Percentiles rank a stretch among this genome's conserved stretches.
Evolutionary conservation across 768 basidiomycete genomes (phyloP).

Genomic region (Pleurotus cornucopiae): DNA sequence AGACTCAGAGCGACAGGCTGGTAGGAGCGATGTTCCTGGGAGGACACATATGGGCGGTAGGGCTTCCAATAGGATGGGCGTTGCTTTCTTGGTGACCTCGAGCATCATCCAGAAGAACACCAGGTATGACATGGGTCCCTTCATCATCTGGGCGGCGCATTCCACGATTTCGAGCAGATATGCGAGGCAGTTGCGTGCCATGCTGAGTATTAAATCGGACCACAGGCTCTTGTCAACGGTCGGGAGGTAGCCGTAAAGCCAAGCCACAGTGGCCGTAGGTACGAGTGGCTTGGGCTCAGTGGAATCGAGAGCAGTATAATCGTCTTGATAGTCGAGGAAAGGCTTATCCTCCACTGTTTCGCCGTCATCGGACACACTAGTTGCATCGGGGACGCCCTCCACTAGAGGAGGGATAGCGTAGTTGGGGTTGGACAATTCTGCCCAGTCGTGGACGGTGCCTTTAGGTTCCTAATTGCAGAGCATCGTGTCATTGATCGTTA

Average conservation of each 20-base stretch:
- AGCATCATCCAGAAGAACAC: constrained; percentile 49
- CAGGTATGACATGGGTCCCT: constrained; percentile 50
- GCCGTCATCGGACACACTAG: not conserved
- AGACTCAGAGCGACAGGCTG: constrained; percentile 33
- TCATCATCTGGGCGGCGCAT: constrained; percentile 43
- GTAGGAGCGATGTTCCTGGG: constrained; percentile 49
- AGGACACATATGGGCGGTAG: constrained; percentile 57
- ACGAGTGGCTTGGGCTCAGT: constrained; percentile 1
- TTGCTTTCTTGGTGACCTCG: constrained; percentile 27
- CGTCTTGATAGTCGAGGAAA: not conserved
- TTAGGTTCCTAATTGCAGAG: no score
- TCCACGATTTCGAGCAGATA: no score
- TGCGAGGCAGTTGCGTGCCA: no score
- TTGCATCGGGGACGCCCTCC: no score
- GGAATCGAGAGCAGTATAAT: not conserved
- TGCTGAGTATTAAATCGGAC: no score
- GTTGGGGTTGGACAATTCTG: not conserved
- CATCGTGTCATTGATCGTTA: no score
- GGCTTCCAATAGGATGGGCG: constrained; percentile 38
- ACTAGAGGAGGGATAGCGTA: not conserved
- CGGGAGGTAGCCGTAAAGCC: not conserved
- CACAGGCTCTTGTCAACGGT: no score
- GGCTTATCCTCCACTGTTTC: not conserved
- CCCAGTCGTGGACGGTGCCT: not conserved
- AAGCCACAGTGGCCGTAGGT: no score